Evolutionary conservation across 2,329 filamentous ascomycete genomes (phyloP), one percentile per base, ranked within the genome.

Genomic region (Bipolaris oryzae): DNA sequence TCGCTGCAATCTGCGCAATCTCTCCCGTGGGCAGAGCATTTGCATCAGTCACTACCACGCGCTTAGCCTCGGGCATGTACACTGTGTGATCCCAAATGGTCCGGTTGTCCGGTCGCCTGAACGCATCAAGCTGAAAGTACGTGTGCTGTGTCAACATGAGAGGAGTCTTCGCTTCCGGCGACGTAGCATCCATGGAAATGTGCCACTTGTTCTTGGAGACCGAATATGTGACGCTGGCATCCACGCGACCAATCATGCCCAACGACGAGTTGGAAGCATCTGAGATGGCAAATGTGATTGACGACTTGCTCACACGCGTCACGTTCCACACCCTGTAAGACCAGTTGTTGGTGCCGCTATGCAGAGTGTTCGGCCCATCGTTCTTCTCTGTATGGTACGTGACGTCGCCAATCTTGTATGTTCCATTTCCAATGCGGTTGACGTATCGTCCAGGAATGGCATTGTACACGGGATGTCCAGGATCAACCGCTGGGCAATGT

Each of bases 71-170:
- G n/a, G 72, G 72, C 64, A 71, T 70, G 38, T 71, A 64, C 28
- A 73, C 44, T 7, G 71, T 73, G 57, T 74, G 72, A 56, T 74
- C 71, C 72, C 72, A 74, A 50, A 74, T 50, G 1, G 66, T 73
- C 23, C 71, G 56, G 53, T 68, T 74, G 37, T 67, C 60, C 1
- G 70, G 69, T 53, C 69, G 69, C 33, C 61, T 66, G 53, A 72
- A 74, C 5, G 69, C 72, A 58, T 74, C 72, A 15, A 74, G 70
- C 58, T 74, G 71, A 61, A 73, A 74, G 60, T 74, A 74, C 7
- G 72, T 74, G 55, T 74, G 72, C 58, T 74, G 72, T 5, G 72
- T 74, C 45, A 71, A 61, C 69, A 70, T 70, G 39, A 74, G 62
- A 2, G 71, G 71, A 9, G 69, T 73, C 64, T 62, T 70, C 4